Conservation (phyloP, 192 early-diverging fungal species). For the Funneliformis mosseae region DNA sequence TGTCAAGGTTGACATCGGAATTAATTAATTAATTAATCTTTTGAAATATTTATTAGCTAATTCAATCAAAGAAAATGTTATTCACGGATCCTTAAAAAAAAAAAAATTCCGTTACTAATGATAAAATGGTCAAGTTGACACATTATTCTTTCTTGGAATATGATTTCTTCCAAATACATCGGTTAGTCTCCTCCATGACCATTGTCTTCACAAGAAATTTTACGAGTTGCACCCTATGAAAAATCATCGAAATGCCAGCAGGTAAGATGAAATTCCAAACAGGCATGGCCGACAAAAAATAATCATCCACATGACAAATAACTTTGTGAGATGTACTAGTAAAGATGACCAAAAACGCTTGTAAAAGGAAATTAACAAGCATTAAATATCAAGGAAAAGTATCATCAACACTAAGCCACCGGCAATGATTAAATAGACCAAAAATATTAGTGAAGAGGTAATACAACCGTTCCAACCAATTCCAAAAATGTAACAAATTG, state of each 20-base stretch:
- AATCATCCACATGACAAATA: conserved; percentile 76
- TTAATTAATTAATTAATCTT: no score
- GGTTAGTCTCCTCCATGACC: conserved; percentile 68
- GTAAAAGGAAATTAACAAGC: conserved; percentile 65
- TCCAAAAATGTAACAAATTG: conserved; percentile 78
- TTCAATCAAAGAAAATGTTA: no score
- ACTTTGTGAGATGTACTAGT: conserved; percentile 71
- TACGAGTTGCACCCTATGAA: conserved; percentile 80
- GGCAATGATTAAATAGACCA: conserved; percentile 57
- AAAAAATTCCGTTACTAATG: no score
- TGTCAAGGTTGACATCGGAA: no score
- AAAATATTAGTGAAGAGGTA: conserved; percentile 67
- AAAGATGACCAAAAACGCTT: conserved; percentile 72
- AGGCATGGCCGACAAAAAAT: conserved; percentile 81
- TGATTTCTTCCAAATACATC: conserved; percentile 68
- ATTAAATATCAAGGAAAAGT: conserved; percentile 69
- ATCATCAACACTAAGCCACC: conserved; percentile 43
- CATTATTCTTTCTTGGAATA: conserved; percentile 57
- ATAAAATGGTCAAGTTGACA: no score
- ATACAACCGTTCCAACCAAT: conserved; percentile 71
- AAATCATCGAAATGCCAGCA: conserved; percentile 92
- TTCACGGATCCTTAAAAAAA: no score
- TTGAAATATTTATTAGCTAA: no score
- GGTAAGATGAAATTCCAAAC: conserved; percentile 96
- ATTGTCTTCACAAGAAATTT: conserved; percentile 70